phyloP scores from a whole-genome alignment of 495 filamentous ascomycete genomes.

The Xylaria cubensis region DNA sequence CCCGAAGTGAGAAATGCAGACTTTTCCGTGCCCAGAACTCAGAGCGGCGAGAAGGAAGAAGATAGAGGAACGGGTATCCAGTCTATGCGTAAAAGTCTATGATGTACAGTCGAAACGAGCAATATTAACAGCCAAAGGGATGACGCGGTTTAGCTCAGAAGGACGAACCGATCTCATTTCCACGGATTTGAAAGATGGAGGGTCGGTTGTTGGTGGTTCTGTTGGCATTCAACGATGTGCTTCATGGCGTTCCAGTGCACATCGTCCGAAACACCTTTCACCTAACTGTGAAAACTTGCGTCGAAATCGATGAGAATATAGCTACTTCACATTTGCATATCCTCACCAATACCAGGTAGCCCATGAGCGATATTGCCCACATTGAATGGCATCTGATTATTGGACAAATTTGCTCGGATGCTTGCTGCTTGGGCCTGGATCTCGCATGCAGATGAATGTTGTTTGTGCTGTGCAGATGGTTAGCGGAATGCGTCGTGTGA shows the following conservation, averaged over 20 bases:
- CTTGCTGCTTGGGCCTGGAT: slow-evolving; percentile 48
- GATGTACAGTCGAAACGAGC: slow-evolving; percentile 34
- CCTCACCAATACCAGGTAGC: slow-evolving; percentile 57
- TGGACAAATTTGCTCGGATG: slow-evolving; percentile 48
- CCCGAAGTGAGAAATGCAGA: slow-evolving; percentile 22
- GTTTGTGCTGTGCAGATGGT: slow-evolving; percentile 66
- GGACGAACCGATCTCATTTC: slow-evolving; percentile 7
- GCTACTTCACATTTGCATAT: slow-evolving; percentile 47
- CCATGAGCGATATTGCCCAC: slow-evolving; percentile 37
- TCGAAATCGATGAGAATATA: slow-evolving; percentile 3
- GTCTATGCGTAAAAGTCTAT: slow-evolving; percentile 44
- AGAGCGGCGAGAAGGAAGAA: slow-evolving; percentile 9
- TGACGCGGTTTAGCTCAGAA: slow-evolving; percentile 1
- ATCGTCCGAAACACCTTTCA: not conserved
- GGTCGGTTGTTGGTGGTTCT: not conserved
- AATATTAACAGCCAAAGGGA: not conserved
- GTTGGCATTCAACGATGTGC: not conserved
- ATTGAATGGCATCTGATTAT: slow-evolving; percentile 41
- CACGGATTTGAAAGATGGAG: not conserved
- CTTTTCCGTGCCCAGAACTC: slow-evolving; percentile 31
- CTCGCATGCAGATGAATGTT: slow-evolving; percentile 78
- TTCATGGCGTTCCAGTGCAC: not conserved
- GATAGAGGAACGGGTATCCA: slow-evolving; percentile 39
- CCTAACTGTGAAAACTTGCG: not conserved
- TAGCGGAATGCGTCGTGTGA: slow-evolving; percentile 23